Evolutionary conservation across 371 early-diverging fungal genomes (phyloP), one percentile per base, ranked within the genome.

Genomic region (Mortierella sp.): DNA sequence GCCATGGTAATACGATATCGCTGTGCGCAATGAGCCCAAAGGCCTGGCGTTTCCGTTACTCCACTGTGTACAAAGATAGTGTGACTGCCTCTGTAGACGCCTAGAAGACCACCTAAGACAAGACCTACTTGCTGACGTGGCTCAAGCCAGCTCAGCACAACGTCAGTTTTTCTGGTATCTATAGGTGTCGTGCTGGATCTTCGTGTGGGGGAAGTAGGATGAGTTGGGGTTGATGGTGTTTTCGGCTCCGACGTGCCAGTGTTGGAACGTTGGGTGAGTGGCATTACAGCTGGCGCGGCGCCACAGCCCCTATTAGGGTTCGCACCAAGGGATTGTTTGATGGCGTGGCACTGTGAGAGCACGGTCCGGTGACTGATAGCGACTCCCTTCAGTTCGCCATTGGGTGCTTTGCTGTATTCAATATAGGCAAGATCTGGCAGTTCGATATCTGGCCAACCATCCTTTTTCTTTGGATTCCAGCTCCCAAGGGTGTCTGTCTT

Each of bases 71-170:
- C 75, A 83, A 90, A 91, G 4, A 95, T 71, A 0, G 90, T 89
- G 47, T 86, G 86, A 65, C 91, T 86, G 3, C 96, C 96, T 40
- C 89, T 84, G 83, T 86, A 95, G 22, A 93, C 87, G 12, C 92
- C 91, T 63, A 88, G 78, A 13, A 96, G 84, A 1, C 89, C 88
- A 31, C 93, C 89, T 9, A 91, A 68, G 5, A 93, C 83, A 26
- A 96, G 80, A 1, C 96, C 96, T 43, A 94, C 84, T 72, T 95
- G 94, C 65, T 94, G 94, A 19, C 96, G 86, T 6, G 95, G 95
- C 68, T 96, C 96, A 42, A 95, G 85, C 76, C 90, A 89, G 6
- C 84, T 87, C 43, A 93, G 76, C 12, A 94, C 83, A 3, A 85
- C 86, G 22, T 92, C 90, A 2, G 75, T 47, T 55, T 70, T 74